Evolutionary conservation across 208 protist genomes (phyloP), one percentile per base, ranked within the genome.

Genomic region (Porcisia deanei): DNA sequence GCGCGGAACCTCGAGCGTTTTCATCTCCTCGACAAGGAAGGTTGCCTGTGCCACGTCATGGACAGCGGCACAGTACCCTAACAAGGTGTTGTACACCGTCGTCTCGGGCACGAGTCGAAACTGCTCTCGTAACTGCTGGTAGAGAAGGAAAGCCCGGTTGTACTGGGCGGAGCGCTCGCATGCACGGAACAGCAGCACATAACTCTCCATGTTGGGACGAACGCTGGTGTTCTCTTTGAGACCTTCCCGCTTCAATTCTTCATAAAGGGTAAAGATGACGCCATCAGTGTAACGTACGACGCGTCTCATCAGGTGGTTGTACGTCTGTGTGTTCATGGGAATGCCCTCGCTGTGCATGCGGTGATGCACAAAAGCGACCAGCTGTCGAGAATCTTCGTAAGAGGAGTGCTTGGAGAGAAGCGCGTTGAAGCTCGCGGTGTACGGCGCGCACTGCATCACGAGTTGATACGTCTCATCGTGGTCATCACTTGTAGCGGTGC

Each of bases 11-110:
- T 79, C 70, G 37, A 89, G 74, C n/a, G 88, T 65, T 64, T 93
- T 91, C 95, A 98, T 98, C 76, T 97, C 95, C 64, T 97, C 90
- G 18, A 98, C 66, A 71, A 98, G 88, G 68, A 95, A 96, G 18
- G 82, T 83, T 22, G 95, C 95, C 88, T 96, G 92, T 14, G 92
- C 88, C 5, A 97, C 95, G 63, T 98, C 95, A 16, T 85, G 66
- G 39, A 91, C 86, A 10, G 92, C 91, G 1, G 92, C 93, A 73
- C 95, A 98, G 78, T 92, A 97, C n/a, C 93, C 92, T 20, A 98
- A 80, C 3, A 98, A 73, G 3, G 90, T 95, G 81, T 98, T 97
- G 82, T 92, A 98, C 71, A 88, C 93, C 18, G 85, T 55, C 8
- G 91, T 87, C 68, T 98, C 95, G 4, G 93, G 95, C 2, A 87